Conservation (phyloP, 1,139 yeast genomes). For the Scheffersomyces lignicola region DNA sequence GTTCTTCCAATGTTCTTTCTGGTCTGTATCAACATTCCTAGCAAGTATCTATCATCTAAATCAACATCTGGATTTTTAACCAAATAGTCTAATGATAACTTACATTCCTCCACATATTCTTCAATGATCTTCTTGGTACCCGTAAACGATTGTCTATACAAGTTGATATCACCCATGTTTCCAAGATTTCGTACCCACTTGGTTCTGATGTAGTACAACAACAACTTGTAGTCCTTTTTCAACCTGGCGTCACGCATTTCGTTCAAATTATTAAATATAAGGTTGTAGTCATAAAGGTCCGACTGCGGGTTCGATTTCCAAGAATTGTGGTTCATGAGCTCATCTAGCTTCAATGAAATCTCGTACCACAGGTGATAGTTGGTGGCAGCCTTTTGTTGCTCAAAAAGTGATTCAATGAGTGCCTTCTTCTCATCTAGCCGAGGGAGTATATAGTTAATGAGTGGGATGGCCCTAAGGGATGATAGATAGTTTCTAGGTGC, state of each 20-base stretch:
- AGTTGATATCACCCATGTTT: conserved; percentile 78
- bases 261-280: conserved; percentile 53
- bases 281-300: conserved; percentile 66
- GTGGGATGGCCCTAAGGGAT: conserved; percentile 23
- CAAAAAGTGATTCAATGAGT: conserved; percentile 32
- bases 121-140: conserved; percentile 88
- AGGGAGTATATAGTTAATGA: conserved; percentile 28
- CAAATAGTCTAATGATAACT: conserved; percentile 55
- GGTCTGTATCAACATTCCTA: conserved; percentile 83
- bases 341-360: conserved; percentile 64
- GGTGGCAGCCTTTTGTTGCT: conserved; percentile 57
- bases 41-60: conserved; percentile 64
- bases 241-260: conserved; percentile 63
- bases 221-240: conserved; percentile 54
- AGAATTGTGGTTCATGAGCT: conserved; percentile 55
- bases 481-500: not conserved
- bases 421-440: conserved; percentile 26
- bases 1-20: conserved; percentile 91
- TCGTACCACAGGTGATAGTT: conserved; percentile 73
- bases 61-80: conserved; percentile 42
- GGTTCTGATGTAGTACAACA: conserved; percentile 77
- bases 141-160: conserved; percentile 75
- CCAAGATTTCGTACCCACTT: conserved; percentile 86
- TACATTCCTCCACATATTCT: conserved; percentile 79
- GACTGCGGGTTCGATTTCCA: conserved; percentile 74